Evolutionary conservation across 2,329 filamentous ascomycete species (phyloP).

Genomic region (Penicillium sp.): DNA sequence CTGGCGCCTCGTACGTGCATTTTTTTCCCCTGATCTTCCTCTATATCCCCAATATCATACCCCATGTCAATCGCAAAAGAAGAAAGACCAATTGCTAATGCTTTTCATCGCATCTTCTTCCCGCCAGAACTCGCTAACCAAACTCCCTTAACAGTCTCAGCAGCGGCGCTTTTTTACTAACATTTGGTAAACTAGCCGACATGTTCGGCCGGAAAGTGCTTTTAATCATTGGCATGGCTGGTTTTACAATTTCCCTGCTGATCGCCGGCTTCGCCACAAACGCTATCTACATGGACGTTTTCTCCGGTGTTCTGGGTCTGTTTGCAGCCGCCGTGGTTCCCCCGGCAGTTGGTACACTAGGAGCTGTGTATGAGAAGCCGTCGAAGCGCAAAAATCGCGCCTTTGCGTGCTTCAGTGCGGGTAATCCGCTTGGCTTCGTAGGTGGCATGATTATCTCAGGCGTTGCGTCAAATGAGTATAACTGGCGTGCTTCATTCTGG

Average conservation of each 20-base stretch:
- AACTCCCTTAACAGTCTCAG: constrained; percentile 48
- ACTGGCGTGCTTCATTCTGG: constrained; percentile 64
- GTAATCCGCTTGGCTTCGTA: constrained; percentile 59
- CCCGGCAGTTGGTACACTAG: constrained; percentile 64
- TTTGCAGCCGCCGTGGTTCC: constrained; percentile 63
- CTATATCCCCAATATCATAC: background rate
- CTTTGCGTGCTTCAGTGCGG: constrained; percentile 62
- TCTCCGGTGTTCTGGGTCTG: constrained; percentile 65
- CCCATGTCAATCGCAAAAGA: background rate
- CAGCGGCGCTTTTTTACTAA: constrained; percentile 64
- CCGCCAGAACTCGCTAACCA: constrained; percentile 6
- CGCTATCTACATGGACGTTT: constrained; percentile 60
- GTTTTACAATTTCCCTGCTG: constrained; percentile 59
- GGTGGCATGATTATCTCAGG: constrained; percentile 62
- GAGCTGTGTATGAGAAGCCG: constrained; percentile 62
- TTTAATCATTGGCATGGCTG: constrained; percentile 60
- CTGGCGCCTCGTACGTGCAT: constrained; percentile 54
- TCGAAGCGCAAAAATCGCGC: constrained; percentile 63
- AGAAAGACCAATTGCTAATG: background rate
- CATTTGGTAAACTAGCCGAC: constrained; percentile 66
- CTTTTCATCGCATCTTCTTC: background rate
- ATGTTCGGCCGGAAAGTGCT: constrained; percentile 63
- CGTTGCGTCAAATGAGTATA: constrained; percentile 59
- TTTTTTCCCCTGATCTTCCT: background rate
- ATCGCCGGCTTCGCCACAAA: constrained; percentile 60